These are phyloP conservation scores for Xanthoceras sorbifolium DNA, from an alignment of 345 rosid species.

Conservation along the genomic window DNA sequence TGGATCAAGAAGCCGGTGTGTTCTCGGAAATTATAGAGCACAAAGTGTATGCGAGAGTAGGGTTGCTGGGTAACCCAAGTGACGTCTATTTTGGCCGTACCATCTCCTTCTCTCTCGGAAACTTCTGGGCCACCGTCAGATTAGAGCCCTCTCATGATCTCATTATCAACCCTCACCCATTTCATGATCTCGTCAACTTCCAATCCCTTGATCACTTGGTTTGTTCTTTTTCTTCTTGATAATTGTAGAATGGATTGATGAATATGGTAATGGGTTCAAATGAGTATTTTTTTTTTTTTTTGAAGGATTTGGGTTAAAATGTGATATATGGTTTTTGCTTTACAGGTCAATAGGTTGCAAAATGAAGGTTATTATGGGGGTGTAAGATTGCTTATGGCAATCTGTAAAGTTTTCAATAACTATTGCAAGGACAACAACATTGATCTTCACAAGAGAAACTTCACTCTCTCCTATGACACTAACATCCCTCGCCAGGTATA, in stretches of 20 bases:
- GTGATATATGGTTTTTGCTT: no score
- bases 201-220: slow-evolving; percentile 70
- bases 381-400: slow-evolving; percentile 84
- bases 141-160: slow-evolving; percentile 69
- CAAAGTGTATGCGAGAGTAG: slow-evolving; percentile 63
- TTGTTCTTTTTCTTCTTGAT: background rate
- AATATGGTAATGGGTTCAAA: no score
- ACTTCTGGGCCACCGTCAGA: slow-evolving; percentile 75
- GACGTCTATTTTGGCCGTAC: slow-evolving; percentile 77
- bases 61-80: slow-evolving; percentile 75
- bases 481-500: slow-evolving; percentile 95
- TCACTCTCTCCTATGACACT: slow-evolving; percentile 79
- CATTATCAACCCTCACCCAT: slow-evolving; percentile 70
- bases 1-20: background rate
- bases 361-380: slow-evolving; percentile 97
- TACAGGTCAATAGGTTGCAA: slow-evolving; percentile 64
- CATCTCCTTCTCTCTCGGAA: slow-evolving; percentile 59
- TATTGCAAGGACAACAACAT: slow-evolving; percentile 62
- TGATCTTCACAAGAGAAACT: slow-evolving; percentile 53
- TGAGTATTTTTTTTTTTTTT: no score
- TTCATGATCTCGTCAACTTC: slow-evolving; percentile 79
- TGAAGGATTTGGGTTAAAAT: no score
- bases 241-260: no score
- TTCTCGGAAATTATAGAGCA: slow-evolving; percentile 43
- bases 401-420: slow-evolving; percentile 63